Evolutionary conservation across 2,329 filamentous ascomycete genomes (phyloP), one percentile per base, ranked within the genome.

Genomic region (Colletotrichum echinochloae): DNA sequence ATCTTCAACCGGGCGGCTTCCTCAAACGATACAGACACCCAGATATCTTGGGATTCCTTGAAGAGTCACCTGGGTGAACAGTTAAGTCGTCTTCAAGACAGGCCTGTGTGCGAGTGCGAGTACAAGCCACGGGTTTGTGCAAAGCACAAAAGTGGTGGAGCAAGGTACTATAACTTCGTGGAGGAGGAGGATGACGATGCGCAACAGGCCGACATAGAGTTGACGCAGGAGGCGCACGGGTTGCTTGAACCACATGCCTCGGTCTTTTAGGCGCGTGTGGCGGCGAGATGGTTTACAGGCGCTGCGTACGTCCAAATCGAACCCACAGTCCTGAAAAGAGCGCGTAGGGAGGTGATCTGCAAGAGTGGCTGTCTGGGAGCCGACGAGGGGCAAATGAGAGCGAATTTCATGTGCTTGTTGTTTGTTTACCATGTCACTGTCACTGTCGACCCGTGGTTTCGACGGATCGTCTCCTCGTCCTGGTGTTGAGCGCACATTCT

Each of bases 131-230:
- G 30, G 7, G 12, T 48, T 28, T 71, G 64, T 35, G 33, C 28
- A 16, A 57, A 37, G 59, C 64, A 68, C 12, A 30, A 48, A 14
- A 3, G n/a, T 8, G 52, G 39, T 9, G 37, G 30, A 57, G 51
- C n/a, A 16, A 52, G 28, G 49, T 70, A 55, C 51, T 46, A 70
- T 46, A 49, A 70, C 67, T 67, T 70, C 30, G 57, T 70, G 64
- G 51, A 61, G 51, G 52, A 28, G 3, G 56, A 57, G 35, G 57
- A 35, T 39, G 56, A 26, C 2, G 56, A 28, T n/a, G 28, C 41
- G n/a, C 37, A 28, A 35, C 28, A 57, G 16, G 64, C 44, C 5
- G 57, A 63, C 16, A 59, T 68, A 12, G 51, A 63, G 52, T 59
- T 71, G 64, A 56, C 68, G 46, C 51, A 52, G 59, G 65, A 66